Percentiles rank a stretch among this genome's conserved stretches.
Conservation (phyloP, 371 early-diverging fungal genomes). For the Caulochytrium protostelioides region DNA sequence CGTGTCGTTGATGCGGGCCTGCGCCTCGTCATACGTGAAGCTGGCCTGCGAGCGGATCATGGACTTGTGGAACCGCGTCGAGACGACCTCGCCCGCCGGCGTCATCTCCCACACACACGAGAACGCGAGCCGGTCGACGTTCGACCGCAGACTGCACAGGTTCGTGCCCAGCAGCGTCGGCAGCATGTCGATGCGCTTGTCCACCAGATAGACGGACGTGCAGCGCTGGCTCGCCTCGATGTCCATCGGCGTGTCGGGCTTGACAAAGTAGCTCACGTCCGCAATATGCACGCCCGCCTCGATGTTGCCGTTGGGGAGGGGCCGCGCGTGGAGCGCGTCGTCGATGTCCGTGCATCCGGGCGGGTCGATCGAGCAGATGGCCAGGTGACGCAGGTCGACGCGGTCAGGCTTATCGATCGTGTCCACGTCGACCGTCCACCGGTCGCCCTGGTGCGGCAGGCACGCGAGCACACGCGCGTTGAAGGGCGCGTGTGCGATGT, state of each 20-base stretch:
- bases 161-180: constrained; percentile 72
- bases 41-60: constrained; percentile 83
- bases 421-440: constrained; percentile 53
- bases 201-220: constrained; percentile 85
- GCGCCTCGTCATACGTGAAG: constrained; percentile 95
- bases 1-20: constrained; percentile 71
- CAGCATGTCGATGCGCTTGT: constrained; percentile 94
- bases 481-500: constrained; percentile 82
- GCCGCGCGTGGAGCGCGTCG: constrained; percentile 84
- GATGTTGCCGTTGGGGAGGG: constrained; percentile 69
- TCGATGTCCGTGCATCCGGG: constrained; percentile 99
- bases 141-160: constrained; percentile 70
- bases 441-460: constrained; percentile 66
- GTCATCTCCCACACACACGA: constrained; percentile 63
- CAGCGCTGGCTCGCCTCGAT: constrained; percentile 69
- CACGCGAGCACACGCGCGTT: constrained; percentile 54
- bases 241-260: constrained; percentile 63
- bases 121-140: constrained; percentile 79
- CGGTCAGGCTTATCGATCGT: constrained; percentile 42
- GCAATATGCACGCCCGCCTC: constrained; percentile 90
- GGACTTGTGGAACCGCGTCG: constrained; percentile 54
- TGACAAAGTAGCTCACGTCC: constrained; percentile 94
- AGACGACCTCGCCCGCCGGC: constrained; percentile 48
- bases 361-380: constrained; percentile 97
- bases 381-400: constrained; percentile 54